Percentiles rank a stretch among this genome's conserved stretches.
These are phyloP conservation scores for Emericellopsis cladophorae DNA, from an alignment of 2,329 filamentous ascomycete species.

Conservation along the genomic window DNA sequence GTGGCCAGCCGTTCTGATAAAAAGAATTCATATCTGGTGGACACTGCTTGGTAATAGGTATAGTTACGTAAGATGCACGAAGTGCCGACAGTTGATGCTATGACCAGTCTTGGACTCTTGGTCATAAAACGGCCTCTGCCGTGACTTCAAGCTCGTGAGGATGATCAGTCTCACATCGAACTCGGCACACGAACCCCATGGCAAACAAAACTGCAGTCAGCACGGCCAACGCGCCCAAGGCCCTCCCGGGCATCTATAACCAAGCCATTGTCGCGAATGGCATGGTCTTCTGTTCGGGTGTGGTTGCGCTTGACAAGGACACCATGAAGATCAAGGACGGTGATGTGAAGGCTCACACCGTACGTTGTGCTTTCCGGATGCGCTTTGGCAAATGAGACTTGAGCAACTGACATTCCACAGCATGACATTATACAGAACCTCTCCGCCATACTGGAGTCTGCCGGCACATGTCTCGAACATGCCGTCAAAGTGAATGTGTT, in stretches of 20 bases:
- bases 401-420: background rate
- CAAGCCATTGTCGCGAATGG: constrained; percentile 54
- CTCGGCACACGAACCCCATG: no score
- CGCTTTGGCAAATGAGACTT: constrained; percentile 2
- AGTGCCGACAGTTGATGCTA: no score
- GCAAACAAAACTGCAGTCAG: no score
- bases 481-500: constrained; percentile 63
- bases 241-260: constrained; percentile 22
- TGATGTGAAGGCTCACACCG: constrained; percentile 52
- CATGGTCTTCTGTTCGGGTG: constrained; percentile 59
- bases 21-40: no score
- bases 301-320: constrained; percentile 51
- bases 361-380: constrained; percentile 5
- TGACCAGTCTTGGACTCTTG: no score
- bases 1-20: no score
- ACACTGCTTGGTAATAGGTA: no score
- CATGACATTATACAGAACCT: constrained; percentile 32
- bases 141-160: no score
- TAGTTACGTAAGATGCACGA: no score
- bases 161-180: no score
- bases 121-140: no score
- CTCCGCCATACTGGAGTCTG: constrained; percentile 54
- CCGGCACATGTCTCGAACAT: constrained; percentile 47
- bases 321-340: constrained; percentile 48
- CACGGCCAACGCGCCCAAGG: no score